These are phyloP conservation scores for Zygosaccharomyces rouxii DNA, from an alignment of 805 yeast species.

Conservation along the genomic window DNA sequence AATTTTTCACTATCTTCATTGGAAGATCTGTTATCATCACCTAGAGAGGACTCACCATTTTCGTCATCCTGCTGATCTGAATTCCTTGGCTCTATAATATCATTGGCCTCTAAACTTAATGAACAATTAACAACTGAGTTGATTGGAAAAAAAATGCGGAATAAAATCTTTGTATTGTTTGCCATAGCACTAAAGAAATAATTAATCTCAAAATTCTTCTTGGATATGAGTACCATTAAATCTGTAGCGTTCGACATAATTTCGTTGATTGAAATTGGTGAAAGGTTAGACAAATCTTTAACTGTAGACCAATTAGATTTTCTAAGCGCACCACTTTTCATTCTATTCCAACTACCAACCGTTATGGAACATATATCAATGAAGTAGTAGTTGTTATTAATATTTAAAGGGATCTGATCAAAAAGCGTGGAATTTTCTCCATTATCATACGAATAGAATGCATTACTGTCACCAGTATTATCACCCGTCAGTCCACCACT, in stretches of 20 bases:
- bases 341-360: slow-evolving; percentile 79
- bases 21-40: slow-evolving; percentile 16
- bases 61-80: slow-evolving; percentile 20
- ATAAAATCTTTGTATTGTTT: slow-evolving; percentile 61
- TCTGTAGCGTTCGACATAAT: slow-evolving; percentile 65
- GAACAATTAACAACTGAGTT: slow-evolving; percentile 57
- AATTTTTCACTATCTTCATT: slow-evolving; percentile 22
- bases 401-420: slow-evolving; percentile 46
- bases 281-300: slow-evolving; percentile 51
- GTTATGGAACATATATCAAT: slow-evolving; percentile 64
- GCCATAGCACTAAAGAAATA: slow-evolving; percentile 74
- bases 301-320: slow-evolving; percentile 38
- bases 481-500: slow-evolving; percentile 4
- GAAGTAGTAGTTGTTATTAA: slow-evolving; percentile 64
- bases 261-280: slow-evolving; percentile 60
- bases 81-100: slow-evolving; percentile 18
- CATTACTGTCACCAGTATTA: slow-evolving; percentile 10
- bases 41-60: slow-evolving; percentile 6
- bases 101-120: slow-evolving; percentile 43
- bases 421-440: slow-evolving; percentile 23
- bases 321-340: slow-evolving; percentile 55
- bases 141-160: slow-evolving; percentile 69
- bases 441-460: slow-evolving; percentile 9
- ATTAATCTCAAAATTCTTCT: slow-evolving; percentile 66
- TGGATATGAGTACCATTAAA: slow-evolving; percentile 63